Evolutionary conservation across 257 asterid genomes (phyloP), one percentile per base, ranked within the genome.

Genomic region (Leptodermis oblonga): DNA sequence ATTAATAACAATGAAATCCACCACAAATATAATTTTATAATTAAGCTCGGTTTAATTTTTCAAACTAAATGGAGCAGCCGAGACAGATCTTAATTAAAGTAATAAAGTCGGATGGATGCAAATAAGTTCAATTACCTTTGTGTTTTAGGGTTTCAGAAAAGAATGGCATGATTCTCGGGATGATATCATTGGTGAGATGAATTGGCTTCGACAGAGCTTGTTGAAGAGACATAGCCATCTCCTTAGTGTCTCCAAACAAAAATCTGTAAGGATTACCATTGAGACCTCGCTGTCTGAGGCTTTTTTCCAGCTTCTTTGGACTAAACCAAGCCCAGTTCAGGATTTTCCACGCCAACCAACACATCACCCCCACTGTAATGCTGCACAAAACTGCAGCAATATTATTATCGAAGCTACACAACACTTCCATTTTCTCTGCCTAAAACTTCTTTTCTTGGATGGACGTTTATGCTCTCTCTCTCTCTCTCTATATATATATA

Each of bases 301-400:
- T 18, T 31, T 36, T 62, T 8, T 62, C 67, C 48, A 42, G 30
- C 46, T 34, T 62, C 48, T 42, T 62, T 7, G 67, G 67, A 6
- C 43, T 62, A 18, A 62, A 17, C 67, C 48, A 62, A 11, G 26
- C 30, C 67, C 67, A 62, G 67, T 62, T 34, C 46, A 62, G 25
- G 30, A 37, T 62, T 34, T 25, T 62, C 67, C 67, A 62, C n/a
- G 28, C 48, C 49, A 4, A 62, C 6, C 41, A 12, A 41, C 15
- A 41, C 13, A 15, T 4, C 41, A 20, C 13, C 1, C 2, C 52
- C 1, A 46, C 12, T 46, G 52, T 17, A 4, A 4, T 28, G n/a
- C 6, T 4, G 10, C 5, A 20, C 13, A 49, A 5, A 8, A 25
- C 23, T 62, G 30, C 67, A 9, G 14, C n/a, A n/a, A n/a, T n/a